These are phyloP conservation scores for Epichloe coenophiala DNA, from an alignment of 2,329 filamentous ascomycete species.

Conservation along the genomic window DNA sequence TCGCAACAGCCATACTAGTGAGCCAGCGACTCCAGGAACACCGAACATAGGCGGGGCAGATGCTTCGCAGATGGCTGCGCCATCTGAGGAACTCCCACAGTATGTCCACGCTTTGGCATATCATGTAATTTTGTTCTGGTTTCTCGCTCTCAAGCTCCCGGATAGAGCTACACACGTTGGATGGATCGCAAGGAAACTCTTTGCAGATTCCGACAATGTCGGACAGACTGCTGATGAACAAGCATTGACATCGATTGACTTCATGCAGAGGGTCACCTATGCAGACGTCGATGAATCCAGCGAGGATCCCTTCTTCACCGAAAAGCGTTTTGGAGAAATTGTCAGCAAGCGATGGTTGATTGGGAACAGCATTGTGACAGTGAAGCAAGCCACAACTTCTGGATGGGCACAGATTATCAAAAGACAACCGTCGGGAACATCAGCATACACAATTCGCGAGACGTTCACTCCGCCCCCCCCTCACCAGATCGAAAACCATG, in stretches of 20 bases:
- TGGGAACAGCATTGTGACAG: conserved; percentile 60
- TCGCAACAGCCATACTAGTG: conserved; percentile 31
- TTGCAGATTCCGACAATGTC: conserved; percentile 59
- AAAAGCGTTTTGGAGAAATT: conserved; percentile 51
- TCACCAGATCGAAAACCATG: conserved; percentile 37
- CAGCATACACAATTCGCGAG: conserved; percentile 45
- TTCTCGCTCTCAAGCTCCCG: conserved; percentile 72
- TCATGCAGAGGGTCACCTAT: conserved; percentile 81
- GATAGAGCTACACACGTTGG: conserved; percentile 74
- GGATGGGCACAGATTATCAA: conserved; percentile 60
- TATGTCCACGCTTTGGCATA: conserved; percentile 92
- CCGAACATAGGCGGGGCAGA: conserved; percentile 10
- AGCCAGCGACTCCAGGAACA: conserved; percentile 21
- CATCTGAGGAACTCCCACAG: conserved; percentile 66
- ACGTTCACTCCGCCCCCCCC: conserved; percentile 42
- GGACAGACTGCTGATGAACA: conserved; percentile 73
- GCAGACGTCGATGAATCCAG: conserved; percentile 71
- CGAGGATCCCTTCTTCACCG: conserved; percentile 51
- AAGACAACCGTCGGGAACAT: conserved; percentile 56
- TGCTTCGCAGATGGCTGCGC: conserved; percentile 21
- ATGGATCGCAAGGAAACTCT: conserved; percentile 82
- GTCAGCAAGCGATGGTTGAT: conserved; percentile 57
- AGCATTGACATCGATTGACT: conserved; percentile 83
- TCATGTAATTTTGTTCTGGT: conserved; percentile 95
- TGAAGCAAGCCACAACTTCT: conserved; percentile 54